Evolutionary conservation across 176 grass and related monocot genomes (phyloP), one percentile per base, ranked within the genome.

Genomic region (Chloris gayana): DNA sequence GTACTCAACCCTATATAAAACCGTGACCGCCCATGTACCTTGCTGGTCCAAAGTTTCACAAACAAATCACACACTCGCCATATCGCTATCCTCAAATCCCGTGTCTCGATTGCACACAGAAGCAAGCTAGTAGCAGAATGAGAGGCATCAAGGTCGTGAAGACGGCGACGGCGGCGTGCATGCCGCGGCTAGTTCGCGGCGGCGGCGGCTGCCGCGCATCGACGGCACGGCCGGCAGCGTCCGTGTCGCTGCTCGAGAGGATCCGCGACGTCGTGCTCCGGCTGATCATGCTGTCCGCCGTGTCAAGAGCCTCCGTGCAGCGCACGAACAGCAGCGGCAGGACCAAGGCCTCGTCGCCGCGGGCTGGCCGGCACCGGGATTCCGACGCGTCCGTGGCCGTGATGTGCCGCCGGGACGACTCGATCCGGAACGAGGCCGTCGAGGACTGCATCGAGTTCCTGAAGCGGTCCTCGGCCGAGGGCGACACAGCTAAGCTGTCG

Each of bases 401-500:
- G 70, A n/a, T 70, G 53, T 89, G 81, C 83, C 89, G 84, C 22
- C 74, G 74, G 34, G 82, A 90, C 39, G 89, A 94, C 35, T 89
- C 86, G 6, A 76, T 85, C 3, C 34, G 89, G 65, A 94, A 82
- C 18, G 83, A 94, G 76, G 92, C 92, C 26, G 80, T 94, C 0
- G 83, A 91, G 71, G 92, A 94, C 42, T 94, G 92, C 78, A 94
- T 94, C 89, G 88, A 94, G 76, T 94, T 91, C 89, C 66, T 94
- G 1, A 94, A 94, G 67, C 79, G 79, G 41, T 91, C 89, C 46
- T 91, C 92, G 58, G 91, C 88, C 0, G 88, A 93, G 35, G 85
- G 88, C 29, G 92, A 91, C 58, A n/a, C 64, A 9, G 79, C 78
- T 11, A 88, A 86, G 83, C 39, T 77, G 22, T 82, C 88, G 30